phyloP scores from a whole-genome alignment of 306 rosid species.

The Pachyrhizus erosus region DNA sequence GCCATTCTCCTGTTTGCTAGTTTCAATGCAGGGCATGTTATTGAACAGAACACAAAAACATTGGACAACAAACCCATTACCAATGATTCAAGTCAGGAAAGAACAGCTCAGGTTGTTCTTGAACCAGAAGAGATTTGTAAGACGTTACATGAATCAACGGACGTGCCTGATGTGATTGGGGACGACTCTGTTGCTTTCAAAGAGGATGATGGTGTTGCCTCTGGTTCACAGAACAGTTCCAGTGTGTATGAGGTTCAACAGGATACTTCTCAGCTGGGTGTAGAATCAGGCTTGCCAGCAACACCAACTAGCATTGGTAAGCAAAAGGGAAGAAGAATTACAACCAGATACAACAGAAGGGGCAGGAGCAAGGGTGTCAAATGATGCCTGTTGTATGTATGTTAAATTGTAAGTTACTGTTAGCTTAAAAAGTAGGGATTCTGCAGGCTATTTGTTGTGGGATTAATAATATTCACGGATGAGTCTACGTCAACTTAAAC shows the following conservation, averaged over 20 bases:
- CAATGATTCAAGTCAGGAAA: conserved; percentile 47
- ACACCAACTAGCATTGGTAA: conserved; percentile 43
- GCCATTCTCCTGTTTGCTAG: conserved; percentile 57
- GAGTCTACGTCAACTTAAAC: conserved; percentile 43
- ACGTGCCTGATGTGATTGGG: conserved; percentile 54
- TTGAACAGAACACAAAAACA: conserved; percentile 46
- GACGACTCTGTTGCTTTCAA: conserved; percentile 35
- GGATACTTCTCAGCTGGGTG: conserved; percentile 48
- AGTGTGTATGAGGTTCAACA: conserved; percentile 53
- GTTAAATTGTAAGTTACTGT: conserved; percentile 48
- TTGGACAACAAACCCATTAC: conserved; percentile 40
- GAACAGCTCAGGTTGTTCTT: conserved; percentile 38
- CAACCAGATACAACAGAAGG: conserved; percentile 58
- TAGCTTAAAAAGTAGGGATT: conserved; percentile 54
- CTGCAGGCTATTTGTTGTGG: conserved; percentile 52
- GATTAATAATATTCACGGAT: conserved; percentile 40
- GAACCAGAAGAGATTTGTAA: conserved; percentile 53
- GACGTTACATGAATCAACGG: conserved; percentile 54
- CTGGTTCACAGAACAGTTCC: conserved; percentile 64
- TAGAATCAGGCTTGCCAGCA: conserved; percentile 41
- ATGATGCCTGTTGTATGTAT: conserved; percentile 49
- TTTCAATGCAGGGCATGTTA: conserved; percentile 44
- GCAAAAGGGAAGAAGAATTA: conserved; percentile 54
- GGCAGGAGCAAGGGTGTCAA: conserved; percentile 51
- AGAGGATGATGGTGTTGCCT: conserved; percentile 47